Conservation (phyloP, 148 eudicot genomes). For the Bassia scoparia region DNA sequence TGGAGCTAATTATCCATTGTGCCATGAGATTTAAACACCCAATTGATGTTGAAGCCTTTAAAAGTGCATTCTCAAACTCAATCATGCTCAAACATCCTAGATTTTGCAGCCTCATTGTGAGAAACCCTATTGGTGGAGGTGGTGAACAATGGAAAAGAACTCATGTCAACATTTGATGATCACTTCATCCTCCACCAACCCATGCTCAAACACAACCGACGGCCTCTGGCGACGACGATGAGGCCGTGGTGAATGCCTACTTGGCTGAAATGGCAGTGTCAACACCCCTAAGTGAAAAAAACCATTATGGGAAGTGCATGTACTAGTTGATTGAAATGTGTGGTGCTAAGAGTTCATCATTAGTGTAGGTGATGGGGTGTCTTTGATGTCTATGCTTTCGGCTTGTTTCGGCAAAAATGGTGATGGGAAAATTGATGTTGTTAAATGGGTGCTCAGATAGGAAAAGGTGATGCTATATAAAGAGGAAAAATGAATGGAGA, state of each 20-base stretch:
- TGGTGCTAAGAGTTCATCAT: slow-evolving; percentile 59
- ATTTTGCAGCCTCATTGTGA: slow-evolving; percentile 60
- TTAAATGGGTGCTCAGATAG: not conserved
- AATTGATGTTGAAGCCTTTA: slow-evolving; percentile 37
- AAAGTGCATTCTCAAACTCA: slow-evolving; percentile 24
- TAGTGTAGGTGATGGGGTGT: slow-evolving; percentile 68
- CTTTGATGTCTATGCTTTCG: slow-evolving; percentile 59
- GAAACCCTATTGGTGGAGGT: slow-evolving; percentile 34
- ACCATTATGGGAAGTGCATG: slow-evolving; percentile 74
- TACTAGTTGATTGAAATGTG: slow-evolving; percentile 47
- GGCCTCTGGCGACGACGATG: slow-evolving; percentile 18
- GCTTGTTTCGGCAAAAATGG: slow-evolving; percentile 25
- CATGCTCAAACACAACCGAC: not conserved
- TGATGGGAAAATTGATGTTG: not conserved
- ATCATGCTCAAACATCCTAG: slow-evolving; percentile 53
- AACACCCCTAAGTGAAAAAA: slow-evolving; percentile 42
- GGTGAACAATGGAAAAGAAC: slow-evolving; percentile 42
- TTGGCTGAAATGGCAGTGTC: slow-evolving; percentile 49
- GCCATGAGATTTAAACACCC: slow-evolving; percentile 34
- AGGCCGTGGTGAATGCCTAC: slow-evolving; percentile 42
- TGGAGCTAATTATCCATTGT: slow-evolving; percentile 45
- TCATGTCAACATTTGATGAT: slow-evolving; percentile 46
- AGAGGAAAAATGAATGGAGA: not conserved
- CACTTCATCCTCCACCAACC: slow-evolving; percentile 35
- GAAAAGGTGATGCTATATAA: slow-evolving; percentile 6